Conservation (phyloP, 2,329 filamentous ascomycete genomes). For the Fusarium albosuccineum region DNA sequence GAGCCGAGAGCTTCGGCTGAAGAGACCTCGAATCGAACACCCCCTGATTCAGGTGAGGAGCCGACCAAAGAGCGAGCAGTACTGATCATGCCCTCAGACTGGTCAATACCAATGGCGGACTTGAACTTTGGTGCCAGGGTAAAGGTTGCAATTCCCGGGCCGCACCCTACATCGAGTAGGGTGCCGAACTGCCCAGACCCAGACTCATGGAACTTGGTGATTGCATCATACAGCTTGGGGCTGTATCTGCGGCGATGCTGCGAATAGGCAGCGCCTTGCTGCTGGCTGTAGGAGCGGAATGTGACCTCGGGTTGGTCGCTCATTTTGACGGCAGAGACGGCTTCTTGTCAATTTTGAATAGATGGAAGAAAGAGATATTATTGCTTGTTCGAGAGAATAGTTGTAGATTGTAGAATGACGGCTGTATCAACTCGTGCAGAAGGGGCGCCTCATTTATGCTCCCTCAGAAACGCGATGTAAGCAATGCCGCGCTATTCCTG, state of each 20-base stretch:
- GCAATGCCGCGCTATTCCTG: too few relatives aligned
- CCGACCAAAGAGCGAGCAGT: constrained; percentile 55
- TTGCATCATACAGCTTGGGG: constrained; percentile 58
- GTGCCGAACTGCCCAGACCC: constrained; percentile 58
- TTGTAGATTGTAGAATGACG: too few relatives aligned
- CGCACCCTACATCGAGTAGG: constrained; percentile 69
- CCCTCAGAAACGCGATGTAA: too few relatives aligned
- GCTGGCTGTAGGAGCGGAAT: constrained; percentile 58
- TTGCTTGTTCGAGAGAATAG: too few relatives aligned
- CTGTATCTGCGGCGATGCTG: constrained; percentile 58
- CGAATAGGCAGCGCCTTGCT: constrained; percentile 61
- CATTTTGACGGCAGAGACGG: not conserved
- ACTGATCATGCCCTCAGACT: constrained; percentile 65
- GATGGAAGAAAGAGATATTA: too few relatives aligned
- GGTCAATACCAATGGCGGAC: constrained; percentile 63
- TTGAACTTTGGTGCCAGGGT: constrained; percentile 61
- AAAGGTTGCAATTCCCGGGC: constrained; percentile 64
- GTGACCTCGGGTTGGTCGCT: constrained; percentile 47
- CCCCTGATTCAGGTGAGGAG: constrained; percentile 46
- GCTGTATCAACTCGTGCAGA: too few relatives aligned
- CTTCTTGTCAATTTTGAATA: too few relatives aligned
- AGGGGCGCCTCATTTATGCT: too few relatives aligned
- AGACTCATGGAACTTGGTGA: constrained; percentile 61
- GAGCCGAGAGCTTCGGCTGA: constrained; percentile 59
- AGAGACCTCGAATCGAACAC: constrained; percentile 56